Percentiles rank a stretch among this genome's conserved stretches.
Conservation (phyloP, 305 asterid species). For the Lippia alba region DNA sequence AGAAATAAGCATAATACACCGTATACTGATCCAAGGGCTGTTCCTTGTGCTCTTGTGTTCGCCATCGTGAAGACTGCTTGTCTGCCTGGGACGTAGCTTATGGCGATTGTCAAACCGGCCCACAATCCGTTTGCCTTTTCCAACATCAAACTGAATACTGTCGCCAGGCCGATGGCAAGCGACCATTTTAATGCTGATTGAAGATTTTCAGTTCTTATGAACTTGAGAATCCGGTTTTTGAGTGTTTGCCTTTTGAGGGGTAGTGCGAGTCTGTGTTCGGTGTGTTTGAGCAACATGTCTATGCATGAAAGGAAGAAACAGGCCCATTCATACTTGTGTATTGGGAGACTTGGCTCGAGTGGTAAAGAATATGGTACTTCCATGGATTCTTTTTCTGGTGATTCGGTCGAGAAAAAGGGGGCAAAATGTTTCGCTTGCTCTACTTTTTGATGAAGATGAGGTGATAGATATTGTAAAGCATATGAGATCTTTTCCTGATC, state of each 20-base stretch:
- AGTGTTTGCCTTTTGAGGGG: neutral
- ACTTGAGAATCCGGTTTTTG: constrained; percentile 30
- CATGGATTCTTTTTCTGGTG: neutral
- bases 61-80: constrained; percentile 56
- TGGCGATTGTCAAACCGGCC: constrained; percentile 65
- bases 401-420: constrained; percentile 33
- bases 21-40: constrained; percentile 63
- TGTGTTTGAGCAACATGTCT: constrained; percentile 32
- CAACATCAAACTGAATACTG: constrained; percentile 47
- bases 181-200: constrained; percentile 54
- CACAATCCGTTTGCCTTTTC: constrained; percentile 51
- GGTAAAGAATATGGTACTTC: constrained; percentile 28
- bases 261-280: neutral
- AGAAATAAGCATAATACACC: constrained; percentile 57
- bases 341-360: constrained; percentile 17
- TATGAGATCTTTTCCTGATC: constrained; percentile 41
- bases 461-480: constrained; percentile 23
- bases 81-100: constrained; percentile 47
- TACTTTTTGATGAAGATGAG: constrained; percentile 39
- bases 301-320: constrained; percentile 51
- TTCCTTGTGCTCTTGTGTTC: constrained; percentile 68
- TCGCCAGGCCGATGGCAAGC: constrained; percentile 58
- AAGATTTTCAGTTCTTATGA: constrained; percentile 36
- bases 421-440: constrained; percentile 37
- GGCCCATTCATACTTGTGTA: constrained; percentile 35